phyloP scores from a whole-genome alignment of 257 asterid species.

The Solanum tacnaense region DNA sequence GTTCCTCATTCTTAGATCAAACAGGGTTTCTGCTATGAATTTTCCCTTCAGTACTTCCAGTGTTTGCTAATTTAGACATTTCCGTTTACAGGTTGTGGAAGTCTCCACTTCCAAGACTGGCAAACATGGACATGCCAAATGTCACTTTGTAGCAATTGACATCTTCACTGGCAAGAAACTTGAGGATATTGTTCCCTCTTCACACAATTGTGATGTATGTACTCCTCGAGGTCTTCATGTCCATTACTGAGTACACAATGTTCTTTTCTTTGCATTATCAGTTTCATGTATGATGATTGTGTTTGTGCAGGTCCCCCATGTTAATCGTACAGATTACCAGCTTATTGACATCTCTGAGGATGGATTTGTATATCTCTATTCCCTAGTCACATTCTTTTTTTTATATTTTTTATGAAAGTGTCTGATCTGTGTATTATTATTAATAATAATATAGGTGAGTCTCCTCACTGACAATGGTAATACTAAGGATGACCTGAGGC shows the following conservation, averaged over 20 bases:
- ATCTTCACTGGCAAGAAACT: conserved; percentile 83
- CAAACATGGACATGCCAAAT: conserved; percentile 88
- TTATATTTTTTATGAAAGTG: background rate
- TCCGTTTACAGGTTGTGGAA: conserved; percentile 56
- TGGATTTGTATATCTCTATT: conserved; percentile 52
- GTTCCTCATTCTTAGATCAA: background rate
- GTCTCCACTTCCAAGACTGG: conserved; percentile 96
- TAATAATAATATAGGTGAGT: conserved; percentile 44
- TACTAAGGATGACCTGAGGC: conserved; percentile 89
- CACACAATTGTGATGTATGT: conserved; percentile 79
- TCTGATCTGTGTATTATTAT: background rate
- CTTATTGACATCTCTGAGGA: conserved; percentile 88
- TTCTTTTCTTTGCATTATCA: background rate
- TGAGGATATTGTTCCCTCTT: conserved; percentile 90
- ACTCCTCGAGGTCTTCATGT: background rate
- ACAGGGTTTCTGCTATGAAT: background rate
- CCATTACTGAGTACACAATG: background rate
- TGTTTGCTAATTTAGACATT: background rate
- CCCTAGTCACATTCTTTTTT: background rate
- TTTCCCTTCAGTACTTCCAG: background rate
- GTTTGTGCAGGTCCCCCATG: conserved; percentile 69
- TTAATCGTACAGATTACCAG: conserved; percentile 81
- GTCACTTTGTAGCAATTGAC: conserved; percentile 83
- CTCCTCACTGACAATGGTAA: conserved; percentile 70
- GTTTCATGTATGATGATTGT: background rate